Conservation (phyloP, 2,329 filamentous ascomycete species). For the Pleurostoma richardsiae region DNA sequence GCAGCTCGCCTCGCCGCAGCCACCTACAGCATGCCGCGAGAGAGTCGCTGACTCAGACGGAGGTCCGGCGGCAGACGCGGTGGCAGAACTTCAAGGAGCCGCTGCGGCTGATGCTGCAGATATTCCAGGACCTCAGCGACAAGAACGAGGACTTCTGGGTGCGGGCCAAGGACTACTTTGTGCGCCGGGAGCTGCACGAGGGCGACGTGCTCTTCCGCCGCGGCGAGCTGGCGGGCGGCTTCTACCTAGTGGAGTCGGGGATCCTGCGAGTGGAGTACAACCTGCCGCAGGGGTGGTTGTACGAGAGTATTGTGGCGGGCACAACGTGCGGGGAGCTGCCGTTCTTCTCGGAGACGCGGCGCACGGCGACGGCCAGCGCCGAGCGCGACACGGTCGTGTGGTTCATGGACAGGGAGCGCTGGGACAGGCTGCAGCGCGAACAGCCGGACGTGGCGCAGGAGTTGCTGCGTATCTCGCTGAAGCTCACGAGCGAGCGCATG, state of each 20-base stretch:
- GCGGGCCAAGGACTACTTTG: conserved; percentile 70
- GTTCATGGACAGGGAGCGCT: conserved; percentile 68
- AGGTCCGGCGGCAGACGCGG: conserved; percentile 53
- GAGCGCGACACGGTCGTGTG: conserved; percentile 80
- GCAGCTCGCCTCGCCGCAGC: conserved; percentile 75
- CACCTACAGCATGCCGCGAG: conserved; percentile 76
- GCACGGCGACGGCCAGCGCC: conserved; percentile 81
- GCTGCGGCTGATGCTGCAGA: conserved; percentile 84
- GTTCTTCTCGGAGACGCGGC: conserved; percentile 86
- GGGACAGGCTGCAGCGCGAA: conserved; percentile 65
- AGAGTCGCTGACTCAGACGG: conserved; percentile 65
- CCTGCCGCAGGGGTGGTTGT: conserved; percentile 81
- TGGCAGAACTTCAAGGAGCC: conserved; percentile 90
- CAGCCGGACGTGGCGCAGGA: conserved; percentile 78
- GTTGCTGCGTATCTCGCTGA: conserved; percentile 79
- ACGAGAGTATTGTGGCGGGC: conserved; percentile 88
- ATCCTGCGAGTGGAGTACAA: conserved; percentile 89
- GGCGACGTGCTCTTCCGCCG: conserved; percentile 73
- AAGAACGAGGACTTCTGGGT: conserved; percentile 97
- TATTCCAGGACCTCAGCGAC: conserved; percentile 83
- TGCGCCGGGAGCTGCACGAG: conserved; percentile 58
- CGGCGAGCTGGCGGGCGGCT: conserved; percentile 72
- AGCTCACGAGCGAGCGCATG: conserved; percentile 93
- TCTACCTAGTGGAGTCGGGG: conserved; percentile 86
- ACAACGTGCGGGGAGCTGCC: conserved; percentile 94